Conservation (phyloP, 2,329 filamentous ascomycete species). For the Chaetomiaceae sp. region DNA sequence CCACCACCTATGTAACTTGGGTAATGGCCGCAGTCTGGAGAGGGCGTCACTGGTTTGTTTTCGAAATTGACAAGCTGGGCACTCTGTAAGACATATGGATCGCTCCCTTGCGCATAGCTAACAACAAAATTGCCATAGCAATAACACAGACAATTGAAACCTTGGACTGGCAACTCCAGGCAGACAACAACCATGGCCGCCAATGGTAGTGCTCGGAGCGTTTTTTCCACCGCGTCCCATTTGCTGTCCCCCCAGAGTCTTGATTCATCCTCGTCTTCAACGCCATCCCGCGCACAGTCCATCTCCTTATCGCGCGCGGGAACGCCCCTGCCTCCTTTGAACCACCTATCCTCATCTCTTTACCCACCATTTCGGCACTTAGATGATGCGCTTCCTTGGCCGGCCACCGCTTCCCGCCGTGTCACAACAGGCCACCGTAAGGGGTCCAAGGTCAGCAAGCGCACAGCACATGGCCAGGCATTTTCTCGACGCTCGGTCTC, state of each 20-base stretch:
- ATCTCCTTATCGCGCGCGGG: neutral
- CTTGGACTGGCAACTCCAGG: neutral
- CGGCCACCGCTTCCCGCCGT: neutral
- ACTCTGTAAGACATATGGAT: no score
- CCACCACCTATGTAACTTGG: no score
- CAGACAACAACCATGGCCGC: slow-evolving; percentile 11
- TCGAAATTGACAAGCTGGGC: no score
- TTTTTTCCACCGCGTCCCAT: slow-evolving; percentile 23
- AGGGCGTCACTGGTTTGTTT: no score
- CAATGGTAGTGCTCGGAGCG: slow-evolving; percentile 13
- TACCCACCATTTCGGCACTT: slow-evolving; percentile 6
- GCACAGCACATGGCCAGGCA: neutral
- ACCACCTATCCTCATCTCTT: neutral
- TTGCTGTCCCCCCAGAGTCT: slow-evolving; percentile 21
- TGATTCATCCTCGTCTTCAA: slow-evolving; percentile 2
- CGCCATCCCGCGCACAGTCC: neutral
- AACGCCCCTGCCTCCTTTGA: neutral
- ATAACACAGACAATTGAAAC: no score
- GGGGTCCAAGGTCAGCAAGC: neutral
- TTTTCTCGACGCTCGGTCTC: neutral
- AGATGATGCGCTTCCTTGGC: neutral
- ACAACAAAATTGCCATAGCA: neutral
- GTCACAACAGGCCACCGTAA: neutral
- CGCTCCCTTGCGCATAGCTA: neutral
- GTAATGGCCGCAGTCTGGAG: no score